A percentile compares a stretch with the other conserved stretches of the same genome.
Conservation (phyloP, 2,329 filamentous ascomycete species). For the Talaromyces sp. region DNA sequence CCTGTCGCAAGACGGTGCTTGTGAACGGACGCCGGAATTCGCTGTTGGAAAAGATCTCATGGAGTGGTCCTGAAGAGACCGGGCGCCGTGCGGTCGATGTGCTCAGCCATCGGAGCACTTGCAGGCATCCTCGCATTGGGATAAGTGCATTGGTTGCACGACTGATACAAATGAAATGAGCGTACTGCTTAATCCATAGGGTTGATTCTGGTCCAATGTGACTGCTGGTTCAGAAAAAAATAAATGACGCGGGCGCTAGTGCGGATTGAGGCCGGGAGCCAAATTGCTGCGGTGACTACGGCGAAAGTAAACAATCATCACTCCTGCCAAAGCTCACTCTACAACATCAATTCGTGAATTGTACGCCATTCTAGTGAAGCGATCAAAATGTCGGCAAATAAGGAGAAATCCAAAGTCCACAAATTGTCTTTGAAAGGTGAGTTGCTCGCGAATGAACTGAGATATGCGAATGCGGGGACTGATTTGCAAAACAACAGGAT, state of each 20-base stretch:
- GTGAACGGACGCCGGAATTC: slow-evolving; percentile 28
- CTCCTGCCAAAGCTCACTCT: slow-evolving; percentile 10
- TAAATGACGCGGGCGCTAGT: not conserved
- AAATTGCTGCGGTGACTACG: slow-evolving; percentile 7
- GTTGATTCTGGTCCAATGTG: not conserved
- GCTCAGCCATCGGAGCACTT: slow-evolving; percentile 46
- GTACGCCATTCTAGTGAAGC: not conserved
- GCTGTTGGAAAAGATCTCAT: slow-evolving; percentile 21
- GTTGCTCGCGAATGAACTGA: not conserved
- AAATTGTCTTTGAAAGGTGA: slow-evolving; percentile 67
- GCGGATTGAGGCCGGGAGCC: not conserved
- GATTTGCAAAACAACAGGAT: slow-evolving; percentile 46
- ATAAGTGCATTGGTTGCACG: slow-evolving; percentile 28
- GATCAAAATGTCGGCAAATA: slow-evolving; percentile 44
- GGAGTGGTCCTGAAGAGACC: slow-evolving; percentile 17
- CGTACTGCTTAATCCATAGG: not conserved
- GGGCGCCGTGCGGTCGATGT: slow-evolving; percentile 33
- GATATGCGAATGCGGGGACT: slow-evolving; percentile 23
- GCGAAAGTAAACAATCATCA: slow-evolving; percentile 14
- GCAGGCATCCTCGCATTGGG: slow-evolving; percentile 48
- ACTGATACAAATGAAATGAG: not conserved
- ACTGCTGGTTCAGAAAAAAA: not conserved
- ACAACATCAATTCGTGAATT: not conserved
- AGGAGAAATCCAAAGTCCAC: slow-evolving; percentile 82
- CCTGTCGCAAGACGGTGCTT: slow-evolving; percentile 26